Percentiles rank a stretch among this genome's conserved stretches.
These are phyloP conservation scores for Diversispora eburnea DNA, from an alignment of 192 early-diverging fungal genomes.

Conservation along the genomic window DNA sequence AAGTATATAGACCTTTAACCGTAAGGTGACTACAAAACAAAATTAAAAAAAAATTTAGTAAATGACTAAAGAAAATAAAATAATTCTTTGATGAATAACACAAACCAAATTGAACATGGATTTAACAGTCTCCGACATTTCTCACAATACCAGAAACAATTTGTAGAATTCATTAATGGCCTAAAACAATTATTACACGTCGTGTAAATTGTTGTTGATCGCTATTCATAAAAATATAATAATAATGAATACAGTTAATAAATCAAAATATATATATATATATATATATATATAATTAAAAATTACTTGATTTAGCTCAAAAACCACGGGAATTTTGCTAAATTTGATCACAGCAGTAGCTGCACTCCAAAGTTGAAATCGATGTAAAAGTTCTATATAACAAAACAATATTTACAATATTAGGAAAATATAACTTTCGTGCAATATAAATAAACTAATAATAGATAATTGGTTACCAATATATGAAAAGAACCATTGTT, in stretches of 20 bases:
- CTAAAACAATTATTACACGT: conserved; percentile 67
- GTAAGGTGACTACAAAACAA: conserved; percentile 56
- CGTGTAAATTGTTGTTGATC: conserved; percentile 70
- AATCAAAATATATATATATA: not conserved
- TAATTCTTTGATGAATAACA: not conserved
- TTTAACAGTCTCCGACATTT: conserved; percentile 60
- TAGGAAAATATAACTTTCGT: too few species aligned
- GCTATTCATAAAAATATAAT: conserved; percentile 41
- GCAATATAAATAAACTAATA: too few species aligned
- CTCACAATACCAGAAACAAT: conserved; percentile 65
- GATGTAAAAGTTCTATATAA: conserved; percentile 58
- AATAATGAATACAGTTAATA: not conserved
- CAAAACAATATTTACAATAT: not conserved
- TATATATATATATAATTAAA: not conserved
- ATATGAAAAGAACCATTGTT: conserved; percentile 68
- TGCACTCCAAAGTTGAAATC: conserved; percentile 66
- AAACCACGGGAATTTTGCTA: conserved; percentile 44
- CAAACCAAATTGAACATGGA: conserved; percentile 68
- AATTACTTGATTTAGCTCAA: conserved; percentile 49
- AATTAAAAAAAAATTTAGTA: not conserved
- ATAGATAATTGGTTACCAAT: conserved; percentile 47
- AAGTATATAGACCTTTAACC: conserved; percentile 68
- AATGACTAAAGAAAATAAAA: not conserved
- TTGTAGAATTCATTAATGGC: conserved; percentile 44
- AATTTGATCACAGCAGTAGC: conserved; percentile 60